Conservation (phyloP, 2,329 filamentous ascomycete genomes). For the Aspergillus felis region DNA sequence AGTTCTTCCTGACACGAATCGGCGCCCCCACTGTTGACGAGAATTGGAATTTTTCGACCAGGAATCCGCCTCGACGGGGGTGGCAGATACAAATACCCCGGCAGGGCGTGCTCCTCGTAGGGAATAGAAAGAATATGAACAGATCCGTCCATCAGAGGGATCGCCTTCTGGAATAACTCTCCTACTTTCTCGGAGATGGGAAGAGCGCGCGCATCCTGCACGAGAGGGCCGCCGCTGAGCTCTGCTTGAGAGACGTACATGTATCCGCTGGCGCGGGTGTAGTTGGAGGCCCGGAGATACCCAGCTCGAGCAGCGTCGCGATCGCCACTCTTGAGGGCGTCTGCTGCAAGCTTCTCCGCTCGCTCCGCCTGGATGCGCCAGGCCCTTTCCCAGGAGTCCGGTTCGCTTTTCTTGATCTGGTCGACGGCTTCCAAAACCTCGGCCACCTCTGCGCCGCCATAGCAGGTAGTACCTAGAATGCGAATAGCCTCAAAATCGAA, state of each 20-base stretch:
- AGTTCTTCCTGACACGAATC: slow-evolving; percentile 39
- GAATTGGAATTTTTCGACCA: not conserved
- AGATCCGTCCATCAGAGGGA: slow-evolving; percentile 1
- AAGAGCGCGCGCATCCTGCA: not conserved
- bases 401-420: slow-evolving; percentile 36
- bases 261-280: not conserved
- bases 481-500: slow-evolving; percentile 44
- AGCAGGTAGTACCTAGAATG: slow-evolving; percentile 34
- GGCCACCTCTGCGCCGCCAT: slow-evolving; percentile 36
- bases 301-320: slow-evolving; percentile 28
- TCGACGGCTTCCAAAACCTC: slow-evolving; percentile 38
- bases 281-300: slow-evolving; percentile 40
- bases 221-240: not conserved
- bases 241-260: not conserved
- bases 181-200: not conserved
- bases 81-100: slow-evolving; percentile 26
- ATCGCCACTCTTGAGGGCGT: not conserved
- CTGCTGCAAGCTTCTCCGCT: slow-evolving; percentile 24
- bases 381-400: slow-evolving; percentile 37
- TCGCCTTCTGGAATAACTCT: slow-evolving; percentile 27
- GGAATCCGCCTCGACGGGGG: slow-evolving; percentile 6
- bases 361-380: slow-evolving; percentile 29
- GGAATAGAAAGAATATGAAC: not conserved
- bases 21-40: slow-evolving; percentile 18
- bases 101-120: slow-evolving; percentile 1